Conservation (phyloP, 345 rosid species). For the Carallia brachiata region DNA sequence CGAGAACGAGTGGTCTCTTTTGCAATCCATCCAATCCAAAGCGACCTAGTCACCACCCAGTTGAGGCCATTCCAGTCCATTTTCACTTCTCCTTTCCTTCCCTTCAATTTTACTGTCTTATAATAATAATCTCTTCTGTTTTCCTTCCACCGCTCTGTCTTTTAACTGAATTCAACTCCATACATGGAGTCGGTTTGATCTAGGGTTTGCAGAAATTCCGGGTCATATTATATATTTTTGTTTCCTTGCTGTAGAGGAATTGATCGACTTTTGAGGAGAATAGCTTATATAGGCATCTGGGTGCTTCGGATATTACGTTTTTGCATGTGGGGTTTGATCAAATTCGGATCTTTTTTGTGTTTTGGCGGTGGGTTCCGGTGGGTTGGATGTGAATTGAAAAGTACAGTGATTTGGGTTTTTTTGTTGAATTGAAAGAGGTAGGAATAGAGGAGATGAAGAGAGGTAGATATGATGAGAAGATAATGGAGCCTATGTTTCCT, state of each 20-base stretch:
- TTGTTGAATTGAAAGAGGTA: conserved; percentile 1
- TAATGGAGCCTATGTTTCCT: conserved; percentile 81
- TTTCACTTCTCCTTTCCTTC: no score
- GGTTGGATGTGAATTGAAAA: not conserved
- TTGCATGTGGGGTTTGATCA: not conserved
- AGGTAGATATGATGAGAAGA: conserved; percentile 70
- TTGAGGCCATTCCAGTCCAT: no score
- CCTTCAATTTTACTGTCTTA: no score
- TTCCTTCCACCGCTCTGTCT: no score
- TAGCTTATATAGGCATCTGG: not conserved
- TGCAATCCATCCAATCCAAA: no score
- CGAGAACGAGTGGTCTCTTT: no score
- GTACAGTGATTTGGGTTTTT: not conserved
- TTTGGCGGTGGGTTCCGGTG: not conserved
- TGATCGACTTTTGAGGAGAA: conserved; percentile 1
- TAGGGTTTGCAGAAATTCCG: not conserved
- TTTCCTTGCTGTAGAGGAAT: not conserved
- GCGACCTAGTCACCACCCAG: no score
- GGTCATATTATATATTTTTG: no score
- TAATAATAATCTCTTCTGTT: no score
- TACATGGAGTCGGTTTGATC: no score
- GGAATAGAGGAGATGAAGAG: conserved; percentile 51
- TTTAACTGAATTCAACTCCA: no score
- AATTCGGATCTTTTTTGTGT: not conserved
- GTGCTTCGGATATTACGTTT: not conserved